Evolutionary conservation across 192 early-diverging fungal genomes (phyloP), one percentile per base, ranked within the genome.

Genomic region (Backusella psychrophila): DNA sequence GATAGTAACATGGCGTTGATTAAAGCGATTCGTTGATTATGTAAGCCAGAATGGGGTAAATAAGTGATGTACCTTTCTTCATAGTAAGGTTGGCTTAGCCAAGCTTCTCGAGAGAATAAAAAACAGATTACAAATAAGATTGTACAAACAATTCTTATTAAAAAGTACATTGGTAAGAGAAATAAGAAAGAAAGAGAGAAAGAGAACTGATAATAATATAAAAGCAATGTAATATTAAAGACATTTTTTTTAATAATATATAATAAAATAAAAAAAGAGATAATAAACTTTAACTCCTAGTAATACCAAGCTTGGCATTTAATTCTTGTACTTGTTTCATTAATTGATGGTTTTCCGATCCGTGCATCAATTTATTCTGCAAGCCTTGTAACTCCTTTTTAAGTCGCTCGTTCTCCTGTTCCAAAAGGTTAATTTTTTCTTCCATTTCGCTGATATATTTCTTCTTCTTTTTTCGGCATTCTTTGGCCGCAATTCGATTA

Each of bases 381-480:
- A 92, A 78, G 71, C 91, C 91, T 74, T 93, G 89, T 42, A 92
- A 74, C 78, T 92, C 89, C 80, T 91, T 92, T 69, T 86, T 85
- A 66, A 92, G 75, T 9, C 74, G 78, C 2, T 75, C 78, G 78
- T 92, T 93, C 46, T 94, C 92, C 21, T 89, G 84, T 70, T 91
- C 88, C 38, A 93, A 66, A 41, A 86, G 81, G 29, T 81, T 66
- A 8, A 92, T 84, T 68, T 90, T 88, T 38, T 90, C 85, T 73
- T 93, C 91, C 63, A 95, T 84, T 49, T 91, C 91, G 12, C 80
- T 77, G 31, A 95, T 88, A 75, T 90, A 93, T 12, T 84, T 86
- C 76, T 95, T 95, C 79, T 93, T 93, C 80, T 95, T 95, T 71
- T 91, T 91, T 7, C 94, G 89, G 63, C 93, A 95, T 75, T 94